A percentile compares a stretch with the other conserved stretches of the same genome.
Evolutionary conservation across 139 green algal species (phyloP).

Genomic region (Chloropicon primus): DNA sequence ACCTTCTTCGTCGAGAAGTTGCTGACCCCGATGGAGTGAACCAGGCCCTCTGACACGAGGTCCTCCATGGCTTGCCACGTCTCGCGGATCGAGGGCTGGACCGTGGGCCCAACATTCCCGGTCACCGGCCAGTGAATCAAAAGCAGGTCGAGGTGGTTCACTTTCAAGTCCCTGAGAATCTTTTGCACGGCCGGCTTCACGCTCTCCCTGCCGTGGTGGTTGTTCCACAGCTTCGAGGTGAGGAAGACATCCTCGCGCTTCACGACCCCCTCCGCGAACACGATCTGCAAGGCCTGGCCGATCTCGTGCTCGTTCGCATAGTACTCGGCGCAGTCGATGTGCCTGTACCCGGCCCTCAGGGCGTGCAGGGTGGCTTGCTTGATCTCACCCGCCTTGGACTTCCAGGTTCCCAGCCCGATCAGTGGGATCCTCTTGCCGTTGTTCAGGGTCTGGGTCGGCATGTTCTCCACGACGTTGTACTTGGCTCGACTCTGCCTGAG

Average conservation of each 20-base stretch:
- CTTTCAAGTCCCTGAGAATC: not conserved
- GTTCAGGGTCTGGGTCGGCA: slow-evolving; percentile 10
- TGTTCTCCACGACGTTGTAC: not conserved
- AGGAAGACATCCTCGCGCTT: slow-evolving; percentile 59
- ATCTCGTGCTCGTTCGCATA: slow-evolving; percentile 59
- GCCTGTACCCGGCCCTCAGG: slow-evolving; percentile 47
- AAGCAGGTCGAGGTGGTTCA: slow-evolving; percentile 7
- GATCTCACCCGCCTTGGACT: slow-evolving; percentile 29
- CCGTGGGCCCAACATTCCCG: slow-evolving; percentile 10
- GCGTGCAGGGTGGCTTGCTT: slow-evolving; percentile 28
- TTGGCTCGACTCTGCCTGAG: not conserved
- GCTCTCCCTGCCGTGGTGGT: not conserved
- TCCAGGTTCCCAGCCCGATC: slow-evolving; percentile 48
- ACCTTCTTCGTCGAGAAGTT: slow-evolving; percentile 31
- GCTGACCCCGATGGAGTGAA: slow-evolving; percentile 26
- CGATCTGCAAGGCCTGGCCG: slow-evolving; percentile 45
- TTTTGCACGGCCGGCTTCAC: not conserved
- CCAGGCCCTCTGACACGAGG: slow-evolving; percentile 16
- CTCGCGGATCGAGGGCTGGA: slow-evolving; percentile 11
- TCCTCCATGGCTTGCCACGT: slow-evolving; percentile 32
- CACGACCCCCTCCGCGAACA: slow-evolving; percentile 19
- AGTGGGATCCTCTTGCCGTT: slow-evolving; percentile 36
- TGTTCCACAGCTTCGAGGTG: slow-evolving; percentile 40
- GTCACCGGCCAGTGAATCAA: slow-evolving; percentile 31
- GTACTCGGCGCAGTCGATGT: slow-evolving; percentile 59